phyloP scores from a whole-genome alignment of 2,329 filamentous ascomycete genomes.

The Penicillium sp. region DNA sequence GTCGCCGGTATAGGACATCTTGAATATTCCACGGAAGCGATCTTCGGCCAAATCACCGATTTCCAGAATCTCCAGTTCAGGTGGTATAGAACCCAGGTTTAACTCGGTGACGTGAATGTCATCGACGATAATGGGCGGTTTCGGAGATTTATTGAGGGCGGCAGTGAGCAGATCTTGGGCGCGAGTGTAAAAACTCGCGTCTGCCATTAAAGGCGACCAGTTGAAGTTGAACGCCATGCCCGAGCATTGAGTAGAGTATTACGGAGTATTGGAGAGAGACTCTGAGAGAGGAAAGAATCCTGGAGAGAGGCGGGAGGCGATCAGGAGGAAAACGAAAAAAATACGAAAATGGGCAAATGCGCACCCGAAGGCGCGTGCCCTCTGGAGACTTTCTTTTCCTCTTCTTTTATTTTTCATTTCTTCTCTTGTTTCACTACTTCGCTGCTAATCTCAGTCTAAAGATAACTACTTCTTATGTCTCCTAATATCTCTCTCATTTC shows the following conservation, averaged over 20 bases:
- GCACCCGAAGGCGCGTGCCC: slow-evolving; percentile 7
- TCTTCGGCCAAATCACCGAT: slow-evolving; percentile 97
- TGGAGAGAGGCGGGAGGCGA: slow-evolving; percentile 7
- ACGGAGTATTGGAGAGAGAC: slow-evolving; percentile 1
- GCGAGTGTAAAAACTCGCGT: slow-evolving; percentile 83
- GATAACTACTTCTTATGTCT: neutral
- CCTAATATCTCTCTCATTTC: neutral
- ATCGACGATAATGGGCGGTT: slow-evolving; percentile 98
- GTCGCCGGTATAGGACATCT: slow-evolving; percentile 97
- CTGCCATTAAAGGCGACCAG: slow-evolving; percentile 98
- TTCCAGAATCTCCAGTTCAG: slow-evolving; percentile 93
- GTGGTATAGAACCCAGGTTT: slow-evolving; percentile 90
- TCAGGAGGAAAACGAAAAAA: slow-evolving; percentile 4
- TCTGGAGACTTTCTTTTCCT: neutral
- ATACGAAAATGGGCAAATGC: slow-evolving; percentile 2
- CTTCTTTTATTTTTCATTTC: neutral
- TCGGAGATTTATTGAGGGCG: slow-evolving; percentile 94
- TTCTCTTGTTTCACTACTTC: neutral
- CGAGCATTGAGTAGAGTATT: slow-evolving; percentile 30
- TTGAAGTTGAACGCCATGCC: slow-evolving; percentile 99
- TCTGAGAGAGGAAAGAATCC: neutral
- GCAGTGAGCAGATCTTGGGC: slow-evolving; percentile 91
- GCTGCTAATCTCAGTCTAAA: neutral
- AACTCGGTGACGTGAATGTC: slow-evolving; percentile 98
- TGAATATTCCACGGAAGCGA: slow-evolving; percentile 95